Evolutionary conservation across 31 red algal species (phyloP).

Genomic region (Asparagopsis taxiformis): DNA sequence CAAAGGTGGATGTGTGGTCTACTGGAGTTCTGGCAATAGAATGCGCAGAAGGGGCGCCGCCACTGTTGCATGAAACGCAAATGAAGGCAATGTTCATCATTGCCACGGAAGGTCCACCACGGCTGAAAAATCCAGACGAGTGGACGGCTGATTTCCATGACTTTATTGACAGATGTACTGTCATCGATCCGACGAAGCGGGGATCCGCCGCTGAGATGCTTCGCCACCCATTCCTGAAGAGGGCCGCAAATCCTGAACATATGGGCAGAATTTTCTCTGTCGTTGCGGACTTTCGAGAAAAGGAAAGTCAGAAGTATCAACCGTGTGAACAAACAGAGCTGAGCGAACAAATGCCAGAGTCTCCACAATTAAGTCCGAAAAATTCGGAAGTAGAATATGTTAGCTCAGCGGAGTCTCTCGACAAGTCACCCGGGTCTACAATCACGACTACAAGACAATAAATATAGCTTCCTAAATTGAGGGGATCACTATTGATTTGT

Average conservation of each 20-base stretch:
- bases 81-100: constrained; percentile 99
- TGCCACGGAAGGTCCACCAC: constrained; percentile 89
- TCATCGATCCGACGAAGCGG: constrained; percentile 65
- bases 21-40: constrained; percentile 95
- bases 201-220: constrained; percentile 72
- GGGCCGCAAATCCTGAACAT: constrained; percentile 56
- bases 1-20: constrained; percentile 97
- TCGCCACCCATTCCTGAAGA: constrained; percentile 82
- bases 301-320: constrained; percentile 51
- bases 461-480: not conserved
- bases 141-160: constrained; percentile 89
- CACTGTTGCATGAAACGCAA: constrained; percentile 88
- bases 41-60: constrained; percentile 94
- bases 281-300: constrained; percentile 65
- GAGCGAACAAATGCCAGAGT: constrained; percentile 29
- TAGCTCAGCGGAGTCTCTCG: not conserved
- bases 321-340: constrained; percentile 30
- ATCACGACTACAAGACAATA: not conserved
- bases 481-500: too few relatives aligned
- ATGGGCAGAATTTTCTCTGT: constrained; percentile 78
- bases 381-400: constrained; percentile 44
- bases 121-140: constrained; percentile 63
- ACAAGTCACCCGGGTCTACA: not conserved
- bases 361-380: constrained; percentile 40
- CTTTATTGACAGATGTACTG: constrained; percentile 82